Percentiles rank a stretch among this genome's conserved stretches.
phyloP scores from a whole-genome alignment of 192 early-diverging fungal genomes.

The Phycomyces nitens region DNA sequence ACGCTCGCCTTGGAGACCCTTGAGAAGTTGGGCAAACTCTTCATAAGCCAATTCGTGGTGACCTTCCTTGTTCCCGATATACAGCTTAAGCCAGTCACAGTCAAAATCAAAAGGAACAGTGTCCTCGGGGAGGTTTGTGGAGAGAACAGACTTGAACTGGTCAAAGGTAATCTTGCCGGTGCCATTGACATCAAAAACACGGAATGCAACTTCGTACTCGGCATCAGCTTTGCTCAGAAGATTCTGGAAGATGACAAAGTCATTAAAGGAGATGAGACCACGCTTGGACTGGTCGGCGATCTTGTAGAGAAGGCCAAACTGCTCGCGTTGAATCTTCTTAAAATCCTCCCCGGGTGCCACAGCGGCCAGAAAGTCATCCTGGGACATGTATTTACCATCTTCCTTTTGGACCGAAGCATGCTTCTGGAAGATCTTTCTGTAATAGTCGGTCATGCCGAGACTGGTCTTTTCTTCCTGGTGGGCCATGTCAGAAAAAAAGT shows the following conservation, averaged over 20 bases:
- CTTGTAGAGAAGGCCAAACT: conserved; percentile 55
- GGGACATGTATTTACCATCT: conserved; percentile 51
- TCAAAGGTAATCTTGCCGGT: conserved; percentile 61
- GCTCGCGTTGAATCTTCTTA: conserved; percentile 51
- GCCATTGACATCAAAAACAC: conserved; percentile 58
- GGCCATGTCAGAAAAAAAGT: not conserved
- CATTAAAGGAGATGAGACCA: conserved; percentile 51
- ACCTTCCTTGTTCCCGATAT: conserved; percentile 52
- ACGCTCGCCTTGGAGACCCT: conserved; percentile 66
- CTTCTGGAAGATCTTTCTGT: conserved; percentile 45
- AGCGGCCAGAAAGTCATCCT: conserved; percentile 56
- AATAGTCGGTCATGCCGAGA: conserved; percentile 30
- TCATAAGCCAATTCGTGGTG: conserved; percentile 60
- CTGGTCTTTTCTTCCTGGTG: not conserved
- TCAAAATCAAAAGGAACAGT: conserved; percentile 67
- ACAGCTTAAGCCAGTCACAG: conserved; percentile 71
- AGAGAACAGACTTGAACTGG: conserved; percentile 64
- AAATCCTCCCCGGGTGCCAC: conserved; percentile 55
- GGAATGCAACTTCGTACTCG: conserved; percentile 70
- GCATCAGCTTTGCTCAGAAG: conserved; percentile 63
- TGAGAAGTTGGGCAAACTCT: conserved; percentile 68
- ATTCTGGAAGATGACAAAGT: conserved; percentile 63
- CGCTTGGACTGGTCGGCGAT: conserved; percentile 51
- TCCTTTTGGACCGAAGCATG: conserved; percentile 51
- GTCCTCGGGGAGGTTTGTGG: conserved; percentile 46